These are phyloP conservation scores for Porogramme epimiltina DNA, from an alignment of 1,284 basidiomycete genomes.

Conservation along the genomic window DNA sequence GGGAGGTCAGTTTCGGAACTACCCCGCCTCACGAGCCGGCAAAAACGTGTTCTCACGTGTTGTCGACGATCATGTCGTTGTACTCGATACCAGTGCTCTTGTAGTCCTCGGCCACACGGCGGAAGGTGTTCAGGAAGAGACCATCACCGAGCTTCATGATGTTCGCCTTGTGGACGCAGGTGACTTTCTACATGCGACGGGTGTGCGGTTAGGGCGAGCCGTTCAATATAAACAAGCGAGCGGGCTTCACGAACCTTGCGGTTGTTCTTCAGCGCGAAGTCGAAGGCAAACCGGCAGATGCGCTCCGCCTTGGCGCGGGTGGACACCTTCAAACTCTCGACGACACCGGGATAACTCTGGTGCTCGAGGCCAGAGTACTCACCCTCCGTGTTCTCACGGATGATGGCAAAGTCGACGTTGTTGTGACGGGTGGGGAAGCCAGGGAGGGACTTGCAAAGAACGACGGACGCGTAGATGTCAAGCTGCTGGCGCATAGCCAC, in stretches of 20 bases:
- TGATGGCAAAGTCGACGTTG: constrained; percentile 98
- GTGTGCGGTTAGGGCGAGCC: too few relatives aligned
- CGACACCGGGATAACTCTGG: constrained; percentile 97
- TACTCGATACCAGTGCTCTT: constrained; percentile 89
- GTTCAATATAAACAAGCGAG: background rate
- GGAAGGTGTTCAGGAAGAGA: constrained; percentile 99
- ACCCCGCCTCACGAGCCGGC: too few relatives aligned
- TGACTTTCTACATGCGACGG: constrained; percentile 81
- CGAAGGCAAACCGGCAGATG: constrained; percentile 97
- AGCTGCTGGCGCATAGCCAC: constrained; percentile 99
- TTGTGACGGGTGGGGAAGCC: constrained; percentile 96
- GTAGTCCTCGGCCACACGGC: constrained; percentile 94
- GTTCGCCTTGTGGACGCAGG: constrained; percentile 99
- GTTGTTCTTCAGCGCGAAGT: constrained; percentile 98
- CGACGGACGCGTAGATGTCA: constrained; percentile 98
- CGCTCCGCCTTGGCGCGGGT: constrained; percentile 96
- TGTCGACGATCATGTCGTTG: constrained; percentile 99
- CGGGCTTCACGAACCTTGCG: constrained; percentile 69
- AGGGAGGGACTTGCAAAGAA: constrained; percentile 98
- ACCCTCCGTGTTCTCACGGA: constrained; percentile 99
- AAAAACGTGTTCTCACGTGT: constrained; percentile 64
- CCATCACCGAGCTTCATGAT: constrained; percentile 99
- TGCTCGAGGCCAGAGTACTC: constrained; percentile 99
- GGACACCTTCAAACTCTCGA: constrained; percentile 98
- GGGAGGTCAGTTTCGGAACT: background rate